Conservation (phyloP, 495 filamentous ascomycete genomes). For the Daldinia grandis region DNA sequence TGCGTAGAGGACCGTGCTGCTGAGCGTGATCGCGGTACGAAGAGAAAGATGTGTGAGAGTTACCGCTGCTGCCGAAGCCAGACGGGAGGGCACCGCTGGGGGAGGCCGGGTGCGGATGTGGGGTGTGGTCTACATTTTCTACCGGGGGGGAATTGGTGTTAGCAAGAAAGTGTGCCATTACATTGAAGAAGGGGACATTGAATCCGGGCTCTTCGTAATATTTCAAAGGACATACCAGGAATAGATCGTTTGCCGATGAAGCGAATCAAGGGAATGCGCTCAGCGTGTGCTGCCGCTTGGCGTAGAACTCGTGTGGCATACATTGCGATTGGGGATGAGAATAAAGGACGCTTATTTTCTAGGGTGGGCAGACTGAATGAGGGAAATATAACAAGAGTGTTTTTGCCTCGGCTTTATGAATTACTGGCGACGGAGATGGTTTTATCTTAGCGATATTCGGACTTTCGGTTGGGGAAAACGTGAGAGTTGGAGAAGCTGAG, state of each 20-base stretch:
- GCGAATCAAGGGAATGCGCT: constrained; percentile 83
- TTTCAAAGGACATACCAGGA: constrained; percentile 70
- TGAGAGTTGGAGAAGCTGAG: neutral
- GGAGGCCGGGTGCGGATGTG: constrained; percentile 62
- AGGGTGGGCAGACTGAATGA: neutral
- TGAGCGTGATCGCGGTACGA: constrained; percentile 90
- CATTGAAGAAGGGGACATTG: neutral
- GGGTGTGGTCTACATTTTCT: constrained; percentile 77
- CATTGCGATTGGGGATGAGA: constrained; percentile 54
- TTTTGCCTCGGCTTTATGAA: constrained; percentile 28
- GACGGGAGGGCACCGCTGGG: constrained; percentile 54
- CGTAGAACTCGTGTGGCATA: constrained; percentile 72
- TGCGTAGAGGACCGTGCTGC: constrained; percentile 88
- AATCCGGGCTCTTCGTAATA: neutral
- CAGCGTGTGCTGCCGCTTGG: constrained; percentile 66
- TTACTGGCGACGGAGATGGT: constrained; percentile 9
- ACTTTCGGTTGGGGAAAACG: constrained; percentile 32
- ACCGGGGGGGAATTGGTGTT: constrained; percentile 33
- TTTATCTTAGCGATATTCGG: constrained; percentile 23
- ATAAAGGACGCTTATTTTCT: neutral
- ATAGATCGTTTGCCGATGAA: constrained; percentile 88
- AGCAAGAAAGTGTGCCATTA: neutral
- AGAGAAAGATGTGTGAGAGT: constrained; percentile 80
- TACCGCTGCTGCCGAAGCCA: constrained; percentile 65
- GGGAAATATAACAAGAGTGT: neutral